Percentiles rank a stretch among this genome's conserved stretches.
Evolutionary conservation across 1,284 basidiomycete species (phyloP).

Genomic region (Vanrija sp.): DNA sequence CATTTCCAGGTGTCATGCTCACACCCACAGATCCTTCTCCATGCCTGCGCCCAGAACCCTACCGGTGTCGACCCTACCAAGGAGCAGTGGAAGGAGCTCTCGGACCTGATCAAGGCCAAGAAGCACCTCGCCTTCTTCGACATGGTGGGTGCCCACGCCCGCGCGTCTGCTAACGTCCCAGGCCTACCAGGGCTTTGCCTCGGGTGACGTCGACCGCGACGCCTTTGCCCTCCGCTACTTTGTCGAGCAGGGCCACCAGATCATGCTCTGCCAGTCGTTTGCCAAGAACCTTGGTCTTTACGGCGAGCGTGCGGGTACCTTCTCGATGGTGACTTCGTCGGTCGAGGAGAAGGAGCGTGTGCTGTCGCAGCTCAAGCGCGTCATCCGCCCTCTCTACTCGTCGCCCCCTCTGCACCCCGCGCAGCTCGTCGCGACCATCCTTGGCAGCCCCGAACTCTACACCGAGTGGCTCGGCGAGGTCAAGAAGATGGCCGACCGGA

Average conservation of each 20-base stretch:
- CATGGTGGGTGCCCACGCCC: slow-evolving; percentile 33
- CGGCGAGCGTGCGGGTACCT: slow-evolving; percentile 93
- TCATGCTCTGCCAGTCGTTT: slow-evolving; percentile 87
- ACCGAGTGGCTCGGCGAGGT: slow-evolving; percentile 85
- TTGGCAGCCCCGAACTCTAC: slow-evolving; percentile 73
- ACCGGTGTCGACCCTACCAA: slow-evolving; percentile 94
- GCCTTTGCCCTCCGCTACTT: slow-evolving; percentile 95
- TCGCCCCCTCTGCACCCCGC: slow-evolving; percentile 90
- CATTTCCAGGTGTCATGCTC: background rate
- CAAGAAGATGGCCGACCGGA: slow-evolving; percentile 92
- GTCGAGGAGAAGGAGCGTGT: slow-evolving; percentile 82
- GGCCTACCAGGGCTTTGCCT: slow-evolving; percentile 94
- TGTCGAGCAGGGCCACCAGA: slow-evolving; percentile 78
- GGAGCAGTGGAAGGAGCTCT: slow-evolving; percentile 90
- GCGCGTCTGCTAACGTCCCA: no score
- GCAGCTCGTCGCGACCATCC: slow-evolving; percentile 77
- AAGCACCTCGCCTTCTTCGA: slow-evolving; percentile 59
- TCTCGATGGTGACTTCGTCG: slow-evolving; percentile 72
- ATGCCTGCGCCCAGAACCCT: slow-evolving; percentile 75
- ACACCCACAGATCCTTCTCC: slow-evolving; percentile 48
- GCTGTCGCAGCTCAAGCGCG: slow-evolving; percentile 90
- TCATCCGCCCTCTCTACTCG: slow-evolving; percentile 97
- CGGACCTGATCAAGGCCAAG: slow-evolving; percentile 69
- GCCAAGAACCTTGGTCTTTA: slow-evolving; percentile 99
- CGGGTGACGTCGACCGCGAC: slow-evolving; percentile 80